Percentiles rank a stretch among this genome's conserved stretches.
These are phyloP conservation scores for Yamadazyma spencermartinsiae DNA, from an alignment of 1,139 yeast species.

Conservation along the genomic window DNA sequence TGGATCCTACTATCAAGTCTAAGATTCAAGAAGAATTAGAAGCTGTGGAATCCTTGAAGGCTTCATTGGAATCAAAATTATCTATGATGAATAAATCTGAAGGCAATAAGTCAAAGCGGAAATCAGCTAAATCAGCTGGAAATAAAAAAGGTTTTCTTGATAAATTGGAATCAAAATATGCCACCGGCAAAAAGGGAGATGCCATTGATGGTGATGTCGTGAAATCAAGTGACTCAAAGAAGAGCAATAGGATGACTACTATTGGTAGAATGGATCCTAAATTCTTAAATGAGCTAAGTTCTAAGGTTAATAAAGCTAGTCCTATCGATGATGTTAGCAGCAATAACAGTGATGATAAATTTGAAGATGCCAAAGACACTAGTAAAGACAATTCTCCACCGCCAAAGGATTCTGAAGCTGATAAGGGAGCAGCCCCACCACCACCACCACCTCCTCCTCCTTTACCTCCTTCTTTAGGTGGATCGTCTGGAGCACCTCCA, in stretches of 20 bases:
- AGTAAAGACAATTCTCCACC: not conserved
- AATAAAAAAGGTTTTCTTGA: slow-evolving; percentile 26
- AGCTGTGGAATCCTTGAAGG: slow-evolving; percentile 47
- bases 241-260: slow-evolving; percentile 33
- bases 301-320: slow-evolving; percentile 46
- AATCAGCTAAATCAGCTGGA: slow-evolving; percentile 6
- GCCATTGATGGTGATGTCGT: slow-evolving; percentile 22
- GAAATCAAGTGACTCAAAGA: slow-evolving; percentile 13
- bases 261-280: slow-evolving; percentile 50
- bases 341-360: slow-evolving; percentile 10
- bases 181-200: slow-evolving; percentile 42
- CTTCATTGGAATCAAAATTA: slow-evolving; percentile 41
- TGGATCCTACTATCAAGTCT: slow-evolving; percentile 29
- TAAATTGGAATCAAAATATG: slow-evolving; percentile 49
- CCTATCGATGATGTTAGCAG: slow-evolving; percentile 27
- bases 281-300: slow-evolving; percentile 57
- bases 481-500: slow-evolving; percentile 21
- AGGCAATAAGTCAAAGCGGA: slow-evolving; percentile 11
- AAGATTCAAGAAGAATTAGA: slow-evolving; percentile 44
- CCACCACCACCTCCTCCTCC: slow-evolving; percentile 22
- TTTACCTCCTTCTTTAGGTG: slow-evolving; percentile 13
- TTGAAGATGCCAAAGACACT: slow-evolving; percentile 18
- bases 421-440: slow-evolving; percentile 16
- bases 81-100: slow-evolving; percentile 18
- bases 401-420: not conserved